phyloP scores from a whole-genome alignment of 305 asterid species.

The Ajuga reptans region DNA sequence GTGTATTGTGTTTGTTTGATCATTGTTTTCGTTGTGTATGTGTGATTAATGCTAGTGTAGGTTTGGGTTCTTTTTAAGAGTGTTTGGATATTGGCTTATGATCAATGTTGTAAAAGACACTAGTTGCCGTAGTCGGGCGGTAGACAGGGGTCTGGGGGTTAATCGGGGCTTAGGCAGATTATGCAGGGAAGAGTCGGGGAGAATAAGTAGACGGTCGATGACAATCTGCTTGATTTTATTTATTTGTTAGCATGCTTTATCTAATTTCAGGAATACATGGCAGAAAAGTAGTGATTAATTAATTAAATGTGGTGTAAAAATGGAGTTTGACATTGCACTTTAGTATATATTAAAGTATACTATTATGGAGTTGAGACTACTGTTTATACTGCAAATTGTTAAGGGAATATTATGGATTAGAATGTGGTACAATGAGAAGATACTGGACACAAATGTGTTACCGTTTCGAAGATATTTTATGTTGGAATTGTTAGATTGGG shows the following conservation, averaged over 20 bases:
- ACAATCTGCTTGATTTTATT: no score
- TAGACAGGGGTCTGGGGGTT: no score
- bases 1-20: constrained; percentile 10
- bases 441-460: not conserved
- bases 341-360: not conserved
- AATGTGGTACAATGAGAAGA: not conserved
- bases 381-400: not conserved
- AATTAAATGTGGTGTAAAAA: no score
- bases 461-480: not conserved
- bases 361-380: not conserved
- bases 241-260: not conserved
- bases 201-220: no score
- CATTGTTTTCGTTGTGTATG: constrained; percentile 10
- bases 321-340: no score
- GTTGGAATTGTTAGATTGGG: not conserved
- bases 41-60: constrained; percentile 14
- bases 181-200: no score
- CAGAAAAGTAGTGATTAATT: no score
- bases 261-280: not conserved
- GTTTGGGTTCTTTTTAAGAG: not conserved
- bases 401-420: not conserved
- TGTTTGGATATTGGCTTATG: constrained; percentile 14
- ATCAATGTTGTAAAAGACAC: not conserved
- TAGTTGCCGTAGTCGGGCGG: no score
- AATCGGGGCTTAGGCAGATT: no score